Percentiles rank a stretch among this genome's conserved stretches.
phyloP scores from a whole-genome alignment of 371 early-diverging fungal species.

The Quaeritorhiza haematococci region DNA sequence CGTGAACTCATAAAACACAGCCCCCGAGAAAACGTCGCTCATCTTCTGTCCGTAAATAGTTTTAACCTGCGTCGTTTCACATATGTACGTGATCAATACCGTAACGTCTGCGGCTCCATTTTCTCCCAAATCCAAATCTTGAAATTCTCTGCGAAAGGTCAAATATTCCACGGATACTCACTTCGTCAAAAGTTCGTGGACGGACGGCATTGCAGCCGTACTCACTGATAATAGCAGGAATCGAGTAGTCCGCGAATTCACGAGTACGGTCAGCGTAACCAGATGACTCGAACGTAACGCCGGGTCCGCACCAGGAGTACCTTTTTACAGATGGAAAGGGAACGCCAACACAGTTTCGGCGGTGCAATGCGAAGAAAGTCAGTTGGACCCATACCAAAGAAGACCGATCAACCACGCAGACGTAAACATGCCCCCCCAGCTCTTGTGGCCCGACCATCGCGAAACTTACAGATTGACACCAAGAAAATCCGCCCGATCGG shows the following conservation, averaged over 20 bases:
- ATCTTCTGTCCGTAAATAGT: slow-evolving; percentile 17
- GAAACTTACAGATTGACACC: slow-evolving; percentile 18
- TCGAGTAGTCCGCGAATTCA: slow-evolving; percentile 1
- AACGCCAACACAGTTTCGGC: too few species aligned
- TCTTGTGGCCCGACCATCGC: too few species aligned
- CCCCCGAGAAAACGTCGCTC: slow-evolving; percentile 9
- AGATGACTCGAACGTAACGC: not conserved
- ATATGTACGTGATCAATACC: too few species aligned
- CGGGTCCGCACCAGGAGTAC: slow-evolving; percentile 18
- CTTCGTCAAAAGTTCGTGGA: slow-evolving; percentile 14
- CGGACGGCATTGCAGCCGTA: slow-evolving; percentile 18
- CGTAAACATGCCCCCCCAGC: too few species aligned
- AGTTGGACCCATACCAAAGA: too few species aligned
- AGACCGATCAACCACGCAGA: not conserved
- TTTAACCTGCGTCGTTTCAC: slow-evolving; percentile 1
- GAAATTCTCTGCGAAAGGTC: not conserved
- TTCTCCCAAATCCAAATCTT: too few species aligned
- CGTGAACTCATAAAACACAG: slow-evolving; percentile 13
- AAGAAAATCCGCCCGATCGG: slow-evolving; percentile 8
- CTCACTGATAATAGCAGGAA: slow-evolving; percentile 14
- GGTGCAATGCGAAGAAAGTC: too few species aligned
- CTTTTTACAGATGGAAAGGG: too few species aligned
- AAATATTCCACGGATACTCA: not conserved
- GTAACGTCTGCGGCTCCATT: too few species aligned
- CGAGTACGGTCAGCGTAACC: slow-evolving; percentile 12